These are phyloP conservation scores for Suhomyces emberorum DNA, from an alignment of 805 yeast genomes.

Conservation along the genomic window DNA sequence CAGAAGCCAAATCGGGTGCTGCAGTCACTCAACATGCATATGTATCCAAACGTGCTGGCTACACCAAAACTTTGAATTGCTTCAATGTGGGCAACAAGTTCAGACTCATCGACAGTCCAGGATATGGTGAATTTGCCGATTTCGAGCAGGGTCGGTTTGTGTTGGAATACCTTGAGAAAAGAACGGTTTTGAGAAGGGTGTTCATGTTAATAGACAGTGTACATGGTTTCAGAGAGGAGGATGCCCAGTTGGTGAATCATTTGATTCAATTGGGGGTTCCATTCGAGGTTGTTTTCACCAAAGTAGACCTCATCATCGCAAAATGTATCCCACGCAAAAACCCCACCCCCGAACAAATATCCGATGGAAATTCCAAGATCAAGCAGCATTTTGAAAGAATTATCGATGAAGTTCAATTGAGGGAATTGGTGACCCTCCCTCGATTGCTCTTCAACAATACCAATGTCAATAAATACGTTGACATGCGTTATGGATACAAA, in stretches of 20 bases:
- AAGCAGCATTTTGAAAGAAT: conserved; percentile 31
- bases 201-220: conserved; percentile 61
- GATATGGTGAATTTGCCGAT: conserved; percentile 76
- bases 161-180: conserved; percentile 53
- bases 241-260: conserved; percentile 48
- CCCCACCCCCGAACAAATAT: conserved; percentile 9
- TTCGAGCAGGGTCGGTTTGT: conserved; percentile 67
- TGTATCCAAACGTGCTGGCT: conserved; percentile 55
- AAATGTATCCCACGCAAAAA: conserved; percentile 20
- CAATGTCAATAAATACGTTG: conserved; percentile 26
- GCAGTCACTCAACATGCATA: conserved; percentile 44
- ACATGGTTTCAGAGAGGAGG: conserved; percentile 58
- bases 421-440: conserved; percentile 37
- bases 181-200: conserved; percentile 54
- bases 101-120: conserved; percentile 81
- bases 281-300: conserved; percentile 74
- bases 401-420: conserved; percentile 31
- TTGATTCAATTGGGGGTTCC: conserved; percentile 56
- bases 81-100: conserved; percentile 63
- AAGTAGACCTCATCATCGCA: conserved; percentile 55
- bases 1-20: conserved; percentile 21
- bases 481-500: conserved; percentile 50
- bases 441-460: conserved; percentile 55
- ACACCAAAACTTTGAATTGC: conserved; percentile 63
- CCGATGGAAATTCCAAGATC: conserved; percentile 22